Conservation (phyloP, 192 early-diverging fungal genomes). For the Umbelopsis sp. region DNA sequence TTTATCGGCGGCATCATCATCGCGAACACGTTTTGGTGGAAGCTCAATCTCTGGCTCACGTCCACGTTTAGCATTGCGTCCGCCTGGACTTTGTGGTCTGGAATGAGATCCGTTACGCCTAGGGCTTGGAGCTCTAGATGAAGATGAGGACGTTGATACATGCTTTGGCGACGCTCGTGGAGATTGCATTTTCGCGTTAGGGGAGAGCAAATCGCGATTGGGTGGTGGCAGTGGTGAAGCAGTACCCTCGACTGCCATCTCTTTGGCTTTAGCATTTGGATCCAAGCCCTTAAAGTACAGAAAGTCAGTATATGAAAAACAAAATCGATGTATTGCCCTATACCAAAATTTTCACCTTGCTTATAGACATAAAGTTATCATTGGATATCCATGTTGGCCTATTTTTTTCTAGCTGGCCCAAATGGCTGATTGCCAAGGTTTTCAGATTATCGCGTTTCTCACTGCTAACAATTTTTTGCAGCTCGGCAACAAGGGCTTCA, state of each 20-base stretch:
- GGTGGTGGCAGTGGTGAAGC: not conserved
- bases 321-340: too few relatives aligned
- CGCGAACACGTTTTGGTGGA: slow-evolving; percentile 1
- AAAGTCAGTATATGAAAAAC: not conserved
- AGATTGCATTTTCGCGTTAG: not conserved
- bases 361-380: slow-evolving; percentile 27
- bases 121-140: not conserved
- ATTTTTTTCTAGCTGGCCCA: slow-evolving; percentile 38
- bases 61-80: not conserved
- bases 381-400: slow-evolving; percentile 28
- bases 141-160: not conserved
- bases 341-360: slow-evolving; percentile 1
- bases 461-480: slow-evolving; percentile 50
- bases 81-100: slow-evolving; percentile 3
- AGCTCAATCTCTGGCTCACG: slow-evolving; percentile 12
- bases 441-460: slow-evolving; percentile 76
- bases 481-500: slow-evolving; percentile 42
- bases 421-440: slow-evolving; percentile 57
- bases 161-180: not conserved
- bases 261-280: not conserved
- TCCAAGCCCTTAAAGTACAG: not conserved
- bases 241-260: not conserved
- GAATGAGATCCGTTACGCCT: not conserved
- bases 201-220: not conserved
- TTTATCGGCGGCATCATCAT: not conserved